phyloP scores from a whole-genome alignment of 2,329 filamentous ascomycete species.

The Colletotrichum simmondsii region DNA sequence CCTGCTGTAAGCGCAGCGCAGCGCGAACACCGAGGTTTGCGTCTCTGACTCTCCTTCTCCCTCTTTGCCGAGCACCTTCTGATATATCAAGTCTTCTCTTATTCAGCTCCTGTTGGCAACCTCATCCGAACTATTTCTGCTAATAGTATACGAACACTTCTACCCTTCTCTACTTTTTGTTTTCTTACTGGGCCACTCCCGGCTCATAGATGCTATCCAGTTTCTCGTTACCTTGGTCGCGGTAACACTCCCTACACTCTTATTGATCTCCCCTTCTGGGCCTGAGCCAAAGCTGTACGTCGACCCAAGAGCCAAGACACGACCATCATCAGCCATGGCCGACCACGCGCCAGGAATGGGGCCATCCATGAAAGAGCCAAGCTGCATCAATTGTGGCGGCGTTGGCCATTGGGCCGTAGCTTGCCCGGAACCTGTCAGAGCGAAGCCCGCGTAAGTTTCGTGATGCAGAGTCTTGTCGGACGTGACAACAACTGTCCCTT shows the following conservation, averaged over 20 bases:
- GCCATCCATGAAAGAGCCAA: constrained; percentile 29
- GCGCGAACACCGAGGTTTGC: constrained; percentile 14
- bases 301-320: not conserved
- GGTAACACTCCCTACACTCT: not conserved
- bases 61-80: not conserved
- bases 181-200: not conserved
- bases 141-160: not conserved
- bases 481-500: not conserved
- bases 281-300: not conserved
- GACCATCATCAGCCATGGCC: constrained; percentile 9
- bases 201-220: not conserved
- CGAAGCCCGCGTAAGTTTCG: constrained; percentile 30
- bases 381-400: constrained; percentile 34
- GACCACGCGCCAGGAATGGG: constrained; percentile 28
- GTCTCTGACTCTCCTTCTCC: not conserved
- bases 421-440: constrained; percentile 32
- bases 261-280: not conserved
- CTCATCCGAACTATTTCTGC: not conserved
- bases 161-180: not conserved
- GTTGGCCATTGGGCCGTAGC: constrained; percentile 33
- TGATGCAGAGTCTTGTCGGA: not conserved
- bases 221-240: not conserved
- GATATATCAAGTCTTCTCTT: not conserved
- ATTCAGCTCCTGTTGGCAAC: not conserved
- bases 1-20: not conserved